Percentiles rank a stretch among this genome's conserved stretches.
phyloP scores from a whole-genome alignment of 1,139 yeast species.

The Geotrichum europaeum region DNA sequence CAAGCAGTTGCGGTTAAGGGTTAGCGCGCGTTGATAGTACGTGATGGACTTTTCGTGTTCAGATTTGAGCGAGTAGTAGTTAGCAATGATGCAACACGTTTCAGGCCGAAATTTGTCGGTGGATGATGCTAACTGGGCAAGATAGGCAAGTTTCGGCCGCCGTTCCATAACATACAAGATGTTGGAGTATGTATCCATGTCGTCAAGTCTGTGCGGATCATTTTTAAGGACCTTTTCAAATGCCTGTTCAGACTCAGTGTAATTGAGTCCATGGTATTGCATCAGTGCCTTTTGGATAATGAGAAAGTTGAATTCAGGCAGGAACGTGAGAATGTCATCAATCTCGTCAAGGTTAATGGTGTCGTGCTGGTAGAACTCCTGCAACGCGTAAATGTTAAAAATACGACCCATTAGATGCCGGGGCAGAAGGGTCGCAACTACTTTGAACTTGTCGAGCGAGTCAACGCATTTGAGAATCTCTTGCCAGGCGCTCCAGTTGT shows the following conservation, averaged over 20 bases:
- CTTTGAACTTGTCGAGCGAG: slow-evolving; percentile 45
- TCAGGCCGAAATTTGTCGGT: slow-evolving; percentile 89
- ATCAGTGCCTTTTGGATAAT: slow-evolving; percentile 76
- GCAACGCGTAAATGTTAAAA: slow-evolving; percentile 64
- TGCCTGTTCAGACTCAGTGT: slow-evolving; percentile 66
- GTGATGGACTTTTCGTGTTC: slow-evolving; percentile 94
- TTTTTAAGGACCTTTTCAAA: slow-evolving; percentile 66
- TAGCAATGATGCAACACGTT: slow-evolving; percentile 90
- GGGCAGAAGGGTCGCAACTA: slow-evolving; percentile 22
- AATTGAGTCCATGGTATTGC: slow-evolving; percentile 75
- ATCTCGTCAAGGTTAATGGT: slow-evolving; percentile 37
- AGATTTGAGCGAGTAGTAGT: slow-evolving; percentile 83
- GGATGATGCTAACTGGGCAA: slow-evolving; percentile 79
- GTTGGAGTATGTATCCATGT: slow-evolving; percentile 85
- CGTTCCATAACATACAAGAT: slow-evolving; percentile 93
- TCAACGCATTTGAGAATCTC: slow-evolving; percentile 65
- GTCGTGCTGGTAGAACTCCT: slow-evolving; percentile 73
- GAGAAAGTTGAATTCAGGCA: slow-evolving; percentile 70
- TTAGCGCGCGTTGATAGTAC: slow-evolving; percentile 85
- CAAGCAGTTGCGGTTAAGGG: slow-evolving; percentile 70
- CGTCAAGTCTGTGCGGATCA: slow-evolving; percentile 90
- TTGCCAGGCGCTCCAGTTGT: slow-evolving; percentile 92
- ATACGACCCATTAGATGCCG: slow-evolving; percentile 44
- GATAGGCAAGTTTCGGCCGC: slow-evolving; percentile 69
- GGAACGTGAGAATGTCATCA: slow-evolving; percentile 43